Conservation (phyloP, 1,284 basidiomycete genomes). For the Sporisorium exsertum region DNA sequence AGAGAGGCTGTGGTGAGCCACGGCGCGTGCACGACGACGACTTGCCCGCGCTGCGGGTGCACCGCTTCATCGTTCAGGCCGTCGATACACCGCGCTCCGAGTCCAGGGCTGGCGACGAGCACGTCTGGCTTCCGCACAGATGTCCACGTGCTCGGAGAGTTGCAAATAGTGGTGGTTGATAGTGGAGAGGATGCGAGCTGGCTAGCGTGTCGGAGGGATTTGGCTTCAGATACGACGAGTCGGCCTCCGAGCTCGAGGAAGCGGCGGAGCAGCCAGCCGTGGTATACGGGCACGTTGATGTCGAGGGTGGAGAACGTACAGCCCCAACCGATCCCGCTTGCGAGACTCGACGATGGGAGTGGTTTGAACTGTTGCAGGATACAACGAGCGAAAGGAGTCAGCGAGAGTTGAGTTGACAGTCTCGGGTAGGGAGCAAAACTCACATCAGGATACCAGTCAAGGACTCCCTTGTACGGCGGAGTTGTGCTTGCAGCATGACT, state of each 20-base stretch:
- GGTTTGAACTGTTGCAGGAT: slow-evolving; percentile 25
- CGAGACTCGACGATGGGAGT: slow-evolving; percentile 17
- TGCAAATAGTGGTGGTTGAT: neutral
- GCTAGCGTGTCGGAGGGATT: slow-evolving; percentile 17
- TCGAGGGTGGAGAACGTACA: slow-evolving; percentile 56
- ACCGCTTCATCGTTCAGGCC: slow-evolving; percentile 43
- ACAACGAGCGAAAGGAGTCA: no score
- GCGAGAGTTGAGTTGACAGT: neutral
- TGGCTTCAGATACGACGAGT: slow-evolving; percentile 23
- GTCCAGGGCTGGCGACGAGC: slow-evolving; percentile 50
- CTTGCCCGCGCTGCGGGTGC: slow-evolving; percentile 59
- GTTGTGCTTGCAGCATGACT: neutral
- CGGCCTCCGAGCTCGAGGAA: slow-evolving; percentile 54
- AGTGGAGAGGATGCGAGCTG: slow-evolving; percentile 1
- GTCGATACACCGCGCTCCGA: slow-evolving; percentile 44
- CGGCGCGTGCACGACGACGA: slow-evolving; percentile 56
- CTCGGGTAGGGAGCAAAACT: slow-evolving; percentile 10
- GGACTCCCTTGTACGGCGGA: slow-evolving; percentile 28
- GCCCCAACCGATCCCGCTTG: slow-evolving; percentile 26
- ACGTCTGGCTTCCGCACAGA: slow-evolving; percentile 6
- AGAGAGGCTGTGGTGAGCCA: slow-evolving; percentile 37
- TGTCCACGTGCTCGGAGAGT: neutral
- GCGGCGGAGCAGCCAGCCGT: slow-evolving; percentile 37
- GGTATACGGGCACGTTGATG: slow-evolving; percentile 61
- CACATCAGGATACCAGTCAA: slow-evolving; percentile 61